Evolutionary conservation across 2,329 filamentous ascomycete species (phyloP), one percentile per base, ranked within the genome.

Genomic region (Fusarium solani-melongenae): DNA sequence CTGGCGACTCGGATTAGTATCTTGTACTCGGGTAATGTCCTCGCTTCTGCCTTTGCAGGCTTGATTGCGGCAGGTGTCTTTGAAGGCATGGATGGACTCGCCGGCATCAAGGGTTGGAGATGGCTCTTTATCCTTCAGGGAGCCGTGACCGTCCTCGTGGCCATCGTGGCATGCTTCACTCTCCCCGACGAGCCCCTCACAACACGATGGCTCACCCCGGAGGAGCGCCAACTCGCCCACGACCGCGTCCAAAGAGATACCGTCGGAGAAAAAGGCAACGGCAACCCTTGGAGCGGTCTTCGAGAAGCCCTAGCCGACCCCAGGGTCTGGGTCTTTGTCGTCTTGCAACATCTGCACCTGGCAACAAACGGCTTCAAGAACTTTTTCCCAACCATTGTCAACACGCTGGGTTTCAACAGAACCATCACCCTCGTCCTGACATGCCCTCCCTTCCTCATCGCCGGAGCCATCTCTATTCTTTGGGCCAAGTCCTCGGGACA

Each of bases 91-190:
- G 74, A 76, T 20, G 76, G 77, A 4, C 57, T 66, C 11, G 62
- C 58, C 2, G 70, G 73, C 1, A 64, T 80, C 6, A 67, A 62
- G 8, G 77, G 77, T 6, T 79, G 78, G 79, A 72, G 73, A 33
- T 80, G 79, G 72, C 83, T 92, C 0, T 92, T 92, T 79, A 91
- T 92, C 51, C 88, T 92, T 22, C 90, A 92, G 77, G 91, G 91
- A 14, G 83, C 84, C 2, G 84, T 77, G 8, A 77, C 77, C 5
- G 55, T 78, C 7, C 53, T 72, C 22, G 59, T 77, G 12, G 74
- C 74, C 17, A 31, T 77, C 17, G 51, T 66, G 2, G 70, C 77
- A 14, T 79, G 72, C 66, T 79, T 74, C 51, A 73, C 74, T n/a
- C 74, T 79, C 1, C 78, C 77, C 38, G 76, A 78, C 24, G 85